Evolutionary conservation across 257 asterid genomes (phyloP), one percentile per base, ranked within the genome.

Genomic region (Scutellaria barbata): DNA sequence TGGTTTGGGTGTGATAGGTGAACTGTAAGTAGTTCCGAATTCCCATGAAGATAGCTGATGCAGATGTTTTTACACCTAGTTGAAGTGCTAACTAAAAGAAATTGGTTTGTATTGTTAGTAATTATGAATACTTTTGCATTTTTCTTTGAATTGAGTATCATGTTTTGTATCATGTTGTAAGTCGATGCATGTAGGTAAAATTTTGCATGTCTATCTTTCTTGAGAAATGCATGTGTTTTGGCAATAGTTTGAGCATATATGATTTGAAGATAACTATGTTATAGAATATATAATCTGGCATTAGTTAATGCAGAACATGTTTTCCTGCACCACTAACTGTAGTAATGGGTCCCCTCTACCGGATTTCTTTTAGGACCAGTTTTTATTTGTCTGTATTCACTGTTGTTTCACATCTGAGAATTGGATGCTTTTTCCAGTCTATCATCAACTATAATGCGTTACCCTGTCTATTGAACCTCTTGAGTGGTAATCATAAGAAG

Each of bases 401-500:
- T 53, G 18, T 60, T 20, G 30, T 54, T 67, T 56, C 46, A 48
- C 61, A 16, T 57, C 81, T 77, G 42, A 75, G 3, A 8, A 9
- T 58, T 64, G 39, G 66, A 8, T 68, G 10, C 6, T 1, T 40
- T 71, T 59, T 72, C 50, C 85, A 90, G 97, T 73, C 54, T 63
- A 83, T 90, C 83, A 89, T 90, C 71, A 68, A 80, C 77, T 64
- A 79, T 66, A 82, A 81, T 30, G 90, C 86, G 3, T 79, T 91
- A 6, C 79, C 86, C 62, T 71, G 81, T 62, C 91, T 91, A 59
- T 68, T 83, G 76, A 84, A 77, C 84, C 86, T 91, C 73, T 63
- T 91, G 92, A 80, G n/a, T 45, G 86, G 85, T 42, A 63, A 70
- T 57, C 81, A 81, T 58, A 89, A 89, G 81, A 91, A 91, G 74